These are phyloP conservation scores for Ascochyta lentis DNA, from an alignment of 2,329 filamentous ascomycete genomes.

Conservation along the genomic window DNA sequence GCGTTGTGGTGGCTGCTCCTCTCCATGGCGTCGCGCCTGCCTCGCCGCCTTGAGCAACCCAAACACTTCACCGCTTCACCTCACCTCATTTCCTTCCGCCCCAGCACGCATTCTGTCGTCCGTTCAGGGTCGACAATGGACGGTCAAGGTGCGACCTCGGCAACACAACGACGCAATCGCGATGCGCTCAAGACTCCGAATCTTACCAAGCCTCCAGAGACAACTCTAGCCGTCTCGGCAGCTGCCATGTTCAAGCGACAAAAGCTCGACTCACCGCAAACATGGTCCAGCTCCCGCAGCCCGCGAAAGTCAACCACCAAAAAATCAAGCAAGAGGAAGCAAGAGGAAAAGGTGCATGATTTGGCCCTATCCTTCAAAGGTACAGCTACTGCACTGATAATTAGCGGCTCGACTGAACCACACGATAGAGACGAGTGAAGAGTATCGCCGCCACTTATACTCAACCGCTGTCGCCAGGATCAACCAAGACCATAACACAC, in stretches of 20 bases:
- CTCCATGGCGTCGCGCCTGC: background rate
- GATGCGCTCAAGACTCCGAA: background rate
- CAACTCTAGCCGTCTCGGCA: constrained; percentile 26
- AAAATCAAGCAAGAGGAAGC: constrained; percentile 6
- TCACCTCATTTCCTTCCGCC: background rate
- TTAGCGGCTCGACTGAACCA: constrained; percentile 10
- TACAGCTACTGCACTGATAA: constrained; percentile 1
- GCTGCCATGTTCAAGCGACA: constrained; percentile 33
- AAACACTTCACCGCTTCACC: background rate
- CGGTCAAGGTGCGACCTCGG: background rate
- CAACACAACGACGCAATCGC: background rate
- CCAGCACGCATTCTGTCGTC: background rate
- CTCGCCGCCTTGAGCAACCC: background rate
- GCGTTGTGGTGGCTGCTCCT: background rate
- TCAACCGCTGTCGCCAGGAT: constrained; percentile 25
- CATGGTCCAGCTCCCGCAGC: constrained; percentile 13
- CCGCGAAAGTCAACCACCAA: constrained; percentile 15
- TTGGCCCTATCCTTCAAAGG: constrained; percentile 40
- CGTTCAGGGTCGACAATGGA: background rate
- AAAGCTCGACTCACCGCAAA: constrained; percentile 5
- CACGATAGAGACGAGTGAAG: constrained; percentile 32
- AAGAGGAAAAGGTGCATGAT: constrained; percentile 24
- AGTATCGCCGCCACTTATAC: constrained; percentile 38
- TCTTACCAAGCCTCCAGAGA: background rate
- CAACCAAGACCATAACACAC: constrained; percentile 25